Conservation (phyloP, 306 rosid species). For the Morella rubra region DNA sequence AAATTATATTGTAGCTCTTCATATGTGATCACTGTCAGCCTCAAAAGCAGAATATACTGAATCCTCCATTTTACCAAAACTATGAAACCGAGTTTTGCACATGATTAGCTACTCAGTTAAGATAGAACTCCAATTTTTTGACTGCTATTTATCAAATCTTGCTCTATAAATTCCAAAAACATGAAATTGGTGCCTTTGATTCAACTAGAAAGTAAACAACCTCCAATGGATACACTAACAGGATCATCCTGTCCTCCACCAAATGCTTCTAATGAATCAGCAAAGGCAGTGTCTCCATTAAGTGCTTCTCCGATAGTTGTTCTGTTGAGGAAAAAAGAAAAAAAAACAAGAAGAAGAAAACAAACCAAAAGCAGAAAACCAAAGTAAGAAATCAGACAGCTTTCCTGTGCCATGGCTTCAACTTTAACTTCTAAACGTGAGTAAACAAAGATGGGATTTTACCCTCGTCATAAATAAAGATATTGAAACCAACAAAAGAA, state of each 20-base stretch:
- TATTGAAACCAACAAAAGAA: background rate
- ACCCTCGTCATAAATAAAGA: background rate
- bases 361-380: slow-evolving; percentile 2
- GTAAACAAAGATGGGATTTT: background rate
- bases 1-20: slow-evolving; percentile 26
- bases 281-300: slow-evolving; percentile 73
- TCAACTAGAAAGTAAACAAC: slow-evolving; percentile 38
- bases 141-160: no score
- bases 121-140: no score
- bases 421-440: background rate
- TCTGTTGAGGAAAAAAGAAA: slow-evolving; percentile 38
- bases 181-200: background rate
- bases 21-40: slow-evolving; percentile 15
- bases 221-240: slow-evolving; percentile 92
- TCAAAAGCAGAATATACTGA: background rate
- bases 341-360: no score
- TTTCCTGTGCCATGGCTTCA: slow-evolving; percentile 22
- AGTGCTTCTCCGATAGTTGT: slow-evolving; percentile 79
- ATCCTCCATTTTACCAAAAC: background rate
- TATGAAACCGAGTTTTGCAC: slow-evolving; percentile 21
- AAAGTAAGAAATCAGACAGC: slow-evolving; percentile 31
- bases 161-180: background rate
- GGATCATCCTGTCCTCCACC: slow-evolving; percentile 96
- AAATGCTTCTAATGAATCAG: slow-evolving; percentile 83
- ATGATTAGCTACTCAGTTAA: slow-evolving; percentile 2